Base-by-base conservation (phyloP, 129 eudicot genomes). In the Flaveria robusta region DNA sequence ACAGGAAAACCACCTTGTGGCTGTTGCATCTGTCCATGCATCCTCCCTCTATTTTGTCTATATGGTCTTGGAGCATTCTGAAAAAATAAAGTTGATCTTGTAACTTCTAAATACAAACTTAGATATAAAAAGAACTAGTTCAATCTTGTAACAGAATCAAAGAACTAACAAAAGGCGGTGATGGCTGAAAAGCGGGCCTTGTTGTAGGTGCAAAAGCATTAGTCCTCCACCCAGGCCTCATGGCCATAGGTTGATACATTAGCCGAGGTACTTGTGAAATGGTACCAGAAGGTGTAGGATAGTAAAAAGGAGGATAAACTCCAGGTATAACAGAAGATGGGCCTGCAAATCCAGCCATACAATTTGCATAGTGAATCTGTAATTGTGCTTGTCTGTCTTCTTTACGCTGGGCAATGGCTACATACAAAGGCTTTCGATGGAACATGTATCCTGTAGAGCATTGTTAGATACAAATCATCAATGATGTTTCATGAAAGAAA, bases 371-470 rank as follows among this genome's bases (percentile, higher is more conserved):
- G 7, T 84, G 83, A 26, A 85, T 75, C 72, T 88, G 96, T 72
- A 93, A 80, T 54, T 87, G 96, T 22, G 92, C 90, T 81, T 75
- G 84, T 66, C 98, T 87, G 62, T 90, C 96, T 72, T 90, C 97
- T 82, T 90, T 93, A 74, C 96, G 87, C 79, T 93, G 98, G 78
- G 98, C 98, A 81, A 93, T 88, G 47, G 97, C 89, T 43, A 88
- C 98, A 49, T 93, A 93, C 54, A 93, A 71, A 39, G 97, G 98
- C 81, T 93, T 93, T 66, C 81, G 52, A 47, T 81, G 90, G 68
- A 87, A 77, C 89, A 93, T 88, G 16, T 65, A 81, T 26, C 97
- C 97, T 93, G 85, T 51, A 56, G 74, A 55, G 74, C 55, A 75
- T 43, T 10, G 46, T 51, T 43, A n/a, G 9, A 41, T 2, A 73